A percentile compares a stretch with the other conserved stretches of the same genome.
These are phyloP conservation scores for Canna indica DNA, from an alignment of 176 grass and related monocot genomes.

Conservation along the genomic window DNA sequence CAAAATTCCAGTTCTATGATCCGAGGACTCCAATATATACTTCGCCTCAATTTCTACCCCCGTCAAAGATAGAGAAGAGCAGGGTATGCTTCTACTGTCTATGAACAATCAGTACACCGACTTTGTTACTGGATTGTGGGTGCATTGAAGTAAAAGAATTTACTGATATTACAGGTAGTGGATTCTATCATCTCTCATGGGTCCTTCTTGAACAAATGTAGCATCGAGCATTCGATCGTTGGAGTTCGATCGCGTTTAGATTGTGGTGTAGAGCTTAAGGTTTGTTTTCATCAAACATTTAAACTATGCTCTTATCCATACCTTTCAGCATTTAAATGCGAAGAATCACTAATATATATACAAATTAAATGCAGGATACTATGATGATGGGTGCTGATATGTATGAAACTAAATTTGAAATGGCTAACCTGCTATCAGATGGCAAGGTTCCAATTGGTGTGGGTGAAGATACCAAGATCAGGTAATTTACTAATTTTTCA, in stretches of 20 bases:
- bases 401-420: conserved; percentile 59
- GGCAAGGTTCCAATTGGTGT: conserved; percentile 53
- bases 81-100: conserved; percentile 22
- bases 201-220: conserved; percentile 57
- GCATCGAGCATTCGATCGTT: conserved; percentile 42
- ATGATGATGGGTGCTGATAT: conserved; percentile 68
- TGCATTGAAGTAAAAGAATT: conserved; percentile 9
- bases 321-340: too few species aligned
- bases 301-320: too few species aligned
- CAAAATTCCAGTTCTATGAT: conserved; percentile 70
- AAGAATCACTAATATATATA: too few species aligned
- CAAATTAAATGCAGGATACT: conserved; percentile 61
- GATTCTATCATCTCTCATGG: conserved; percentile 54
- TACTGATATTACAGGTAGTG: conserved; percentile 31
- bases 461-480: conserved; percentile 63
- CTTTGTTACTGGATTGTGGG: not conserved
- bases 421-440: conserved; percentile 27
- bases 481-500: conserved; percentile 11
- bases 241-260: conserved; percentile 50
- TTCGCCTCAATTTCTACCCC: conserved; percentile 48
- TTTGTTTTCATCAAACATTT: not conserved
- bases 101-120: too few species aligned
- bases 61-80: conserved; percentile 51
- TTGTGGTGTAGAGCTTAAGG: conserved; percentile 41
- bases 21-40: conserved; percentile 59